Evolutionary conservation across 768 basidiomycete species (phyloP), one percentile per base, ranked within the genome.

Genomic region (Megacollybia marginata): DNA sequence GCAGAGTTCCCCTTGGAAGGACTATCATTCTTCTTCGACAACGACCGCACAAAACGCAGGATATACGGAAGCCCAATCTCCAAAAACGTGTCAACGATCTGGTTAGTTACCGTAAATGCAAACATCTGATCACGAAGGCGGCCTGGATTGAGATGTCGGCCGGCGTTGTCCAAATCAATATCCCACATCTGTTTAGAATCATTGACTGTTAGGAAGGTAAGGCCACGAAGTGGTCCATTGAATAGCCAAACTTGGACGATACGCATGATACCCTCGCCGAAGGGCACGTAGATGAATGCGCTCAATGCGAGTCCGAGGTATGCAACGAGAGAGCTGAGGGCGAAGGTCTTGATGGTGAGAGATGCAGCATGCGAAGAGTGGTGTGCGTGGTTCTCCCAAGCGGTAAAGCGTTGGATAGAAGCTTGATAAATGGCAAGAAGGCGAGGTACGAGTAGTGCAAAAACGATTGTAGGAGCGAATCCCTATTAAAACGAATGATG

Each of bases 201-300:
- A 36, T 6, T 16, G 45, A 62, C 18, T 54, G 47, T 55, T 43
- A 55, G 52, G 10, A 55, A 23, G 7, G 54, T 20, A 20, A 42
- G 31, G 32, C 54, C 47, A 23, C 49, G 49, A 34, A 50, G 53
- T 1, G 59, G 51, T 15, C 65, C 64, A 4, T 63, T 55, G 52
- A 74, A 73, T 11, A 77, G 55, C 63, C 65, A 67, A 7, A 64
- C 60, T 55, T 76, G 76, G 9, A 75, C 66, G 46, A 72, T 61
- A 8, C 74, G 69, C 88, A 93, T 92, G 53, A 92, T 81, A 47
- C 78, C 76, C 60, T 86, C 86, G 28, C 93, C 93, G 54, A 94
- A 96, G 0, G 93, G 93, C 4, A 95, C 89, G 62, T 98, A 99
- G 46, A 96, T 79, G 60, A 93, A 97, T 13, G 94, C 92, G n/a